Evolutionary conservation across 768 basidiomycete genomes (phyloP).

Genomic region (Rubroboletus pulcherrimus): DNA sequence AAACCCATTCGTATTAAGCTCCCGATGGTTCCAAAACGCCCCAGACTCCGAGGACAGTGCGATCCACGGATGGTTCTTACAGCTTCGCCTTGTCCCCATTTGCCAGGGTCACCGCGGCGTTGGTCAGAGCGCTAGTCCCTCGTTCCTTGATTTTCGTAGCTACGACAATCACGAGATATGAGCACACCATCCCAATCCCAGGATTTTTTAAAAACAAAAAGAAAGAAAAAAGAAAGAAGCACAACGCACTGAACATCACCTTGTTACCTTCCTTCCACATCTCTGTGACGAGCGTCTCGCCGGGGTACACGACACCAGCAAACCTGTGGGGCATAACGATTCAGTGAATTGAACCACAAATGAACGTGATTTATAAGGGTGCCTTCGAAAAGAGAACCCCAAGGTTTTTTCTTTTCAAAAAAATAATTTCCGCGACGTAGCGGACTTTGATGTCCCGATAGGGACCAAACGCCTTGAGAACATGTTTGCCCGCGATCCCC

Average conservation of each 20-base stretch:
- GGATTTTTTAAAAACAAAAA: not conserved
- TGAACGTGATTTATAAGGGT: not conserved
- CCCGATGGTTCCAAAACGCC: not conserved
- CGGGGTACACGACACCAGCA: conserved; percentile 88
- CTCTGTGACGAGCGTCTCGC: conserved; percentile 90
- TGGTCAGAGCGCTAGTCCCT: conserved; percentile 62
- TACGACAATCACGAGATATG: conserved; percentile 27
- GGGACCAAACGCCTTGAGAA: conserved; percentile 79
- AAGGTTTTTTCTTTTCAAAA: not conserved
- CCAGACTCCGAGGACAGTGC: not conserved
- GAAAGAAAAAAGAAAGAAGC: not conserved
- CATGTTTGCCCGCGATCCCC: conserved; percentile 92
- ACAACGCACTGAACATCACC: conserved; percentile 84
- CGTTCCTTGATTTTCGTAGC: conserved; percentile 89
- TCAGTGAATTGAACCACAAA: not conserved
- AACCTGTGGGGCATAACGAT: conserved; percentile 46
- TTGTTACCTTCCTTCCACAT: conserved; percentile 98
- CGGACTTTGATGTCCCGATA: conserved; percentile 95
- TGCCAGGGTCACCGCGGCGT: conserved; percentile 75
- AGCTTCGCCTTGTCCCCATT: conserved; percentile 58
- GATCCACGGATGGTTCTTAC: conserved; percentile 25
- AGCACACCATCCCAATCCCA: not conserved
- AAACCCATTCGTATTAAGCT: not conserved
- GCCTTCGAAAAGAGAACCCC: not conserved
- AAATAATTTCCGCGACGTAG: conserved; percentile 35